These are phyloP conservation scores for Pichia sp. DNA, from an alignment of 1,139 yeast species.

Conservation along the genomic window DNA sequence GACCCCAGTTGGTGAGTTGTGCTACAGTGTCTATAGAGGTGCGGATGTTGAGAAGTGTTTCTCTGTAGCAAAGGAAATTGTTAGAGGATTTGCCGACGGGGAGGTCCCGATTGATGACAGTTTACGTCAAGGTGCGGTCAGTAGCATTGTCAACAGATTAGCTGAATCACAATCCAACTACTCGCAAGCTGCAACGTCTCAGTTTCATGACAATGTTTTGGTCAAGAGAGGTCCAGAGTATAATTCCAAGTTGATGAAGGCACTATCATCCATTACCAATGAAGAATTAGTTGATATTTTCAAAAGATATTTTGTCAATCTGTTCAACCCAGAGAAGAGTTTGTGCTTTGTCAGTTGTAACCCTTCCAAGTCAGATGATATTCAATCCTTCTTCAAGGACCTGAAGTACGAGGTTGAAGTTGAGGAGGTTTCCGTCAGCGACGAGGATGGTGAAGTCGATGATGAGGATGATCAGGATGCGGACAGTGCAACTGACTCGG, in stretches of 20 bases:
- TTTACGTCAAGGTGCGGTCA: constrained; percentile 63
- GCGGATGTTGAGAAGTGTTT: constrained; percentile 75
- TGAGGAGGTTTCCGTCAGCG: constrained; percentile 31
- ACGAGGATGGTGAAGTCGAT: constrained; percentile 17
- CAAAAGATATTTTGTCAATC: constrained; percentile 50
- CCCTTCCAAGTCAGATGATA: constrained; percentile 48
- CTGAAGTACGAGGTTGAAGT: constrained; percentile 55
- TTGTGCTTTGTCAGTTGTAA: constrained; percentile 69
- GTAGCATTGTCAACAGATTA: constrained; percentile 63
- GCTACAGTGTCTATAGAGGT: constrained; percentile 70
- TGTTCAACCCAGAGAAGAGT: constrained; percentile 53
- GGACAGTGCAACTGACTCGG: constrained; percentile 8
- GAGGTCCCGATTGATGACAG: constrained; percentile 45
- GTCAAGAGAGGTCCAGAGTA: constrained; percentile 65
- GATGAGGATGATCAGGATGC: constrained; percentile 11
- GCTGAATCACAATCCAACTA: constrained; percentile 60
- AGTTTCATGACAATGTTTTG: constrained; percentile 59
- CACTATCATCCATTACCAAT: constrained; percentile 44
- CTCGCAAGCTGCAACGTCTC: constrained; percentile 57
- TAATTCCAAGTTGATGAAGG: constrained; percentile 37
- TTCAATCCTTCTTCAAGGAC: constrained; percentile 39
- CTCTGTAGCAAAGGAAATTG: constrained; percentile 57
- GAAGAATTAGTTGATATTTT: constrained; percentile 52
- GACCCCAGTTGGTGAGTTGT: constrained; percentile 61
- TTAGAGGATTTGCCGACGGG: constrained; percentile 55